Percentiles rank a stretch among this genome's conserved stretches.
Evolutionary conservation across 208 protist genomes (phyloP).

Genomic region (Naegleria lovaniensis): DNA sequence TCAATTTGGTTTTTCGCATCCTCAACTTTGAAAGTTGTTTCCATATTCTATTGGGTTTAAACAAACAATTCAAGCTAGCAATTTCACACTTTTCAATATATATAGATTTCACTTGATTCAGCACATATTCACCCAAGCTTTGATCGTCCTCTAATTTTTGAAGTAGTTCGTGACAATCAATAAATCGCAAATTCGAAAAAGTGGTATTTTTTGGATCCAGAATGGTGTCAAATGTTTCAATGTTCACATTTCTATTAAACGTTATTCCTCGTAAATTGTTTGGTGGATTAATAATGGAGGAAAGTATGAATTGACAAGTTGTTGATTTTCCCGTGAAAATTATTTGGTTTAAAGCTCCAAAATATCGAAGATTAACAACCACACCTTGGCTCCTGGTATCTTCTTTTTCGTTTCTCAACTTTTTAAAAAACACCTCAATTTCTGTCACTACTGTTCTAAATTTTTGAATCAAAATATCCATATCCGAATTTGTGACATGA

Average conservation of each 20-base stretch:
- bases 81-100: not conserved
- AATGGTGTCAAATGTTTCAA: not conserved
- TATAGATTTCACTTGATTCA: not conserved
- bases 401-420: not conserved
- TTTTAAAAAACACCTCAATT: not conserved
- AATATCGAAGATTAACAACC: not conserved
- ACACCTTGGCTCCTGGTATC: not conserved
- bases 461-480: not conserved
- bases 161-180: not conserved
- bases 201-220: not conserved
- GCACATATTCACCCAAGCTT: not conserved
- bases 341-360: not conserved
- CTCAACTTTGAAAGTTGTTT: not conserved
- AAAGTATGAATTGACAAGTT: not conserved
- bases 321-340: not conserved
- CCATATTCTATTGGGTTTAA: not conserved
- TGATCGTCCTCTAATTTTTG: not conserved
- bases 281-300: not conserved
- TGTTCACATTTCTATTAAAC: not conserved
- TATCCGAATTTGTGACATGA: not conserved
- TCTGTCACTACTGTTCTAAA: not conserved
- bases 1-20: not conserved
- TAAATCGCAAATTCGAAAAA: not conserved
- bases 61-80: not conserved
- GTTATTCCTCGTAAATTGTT: not conserved